Percentiles rank a stretch among this genome's conserved stretches.
Evolutionary conservation across 2,329 filamentous ascomycete species (phyloP).

Genomic region (Cercospora sp.): DNA sequence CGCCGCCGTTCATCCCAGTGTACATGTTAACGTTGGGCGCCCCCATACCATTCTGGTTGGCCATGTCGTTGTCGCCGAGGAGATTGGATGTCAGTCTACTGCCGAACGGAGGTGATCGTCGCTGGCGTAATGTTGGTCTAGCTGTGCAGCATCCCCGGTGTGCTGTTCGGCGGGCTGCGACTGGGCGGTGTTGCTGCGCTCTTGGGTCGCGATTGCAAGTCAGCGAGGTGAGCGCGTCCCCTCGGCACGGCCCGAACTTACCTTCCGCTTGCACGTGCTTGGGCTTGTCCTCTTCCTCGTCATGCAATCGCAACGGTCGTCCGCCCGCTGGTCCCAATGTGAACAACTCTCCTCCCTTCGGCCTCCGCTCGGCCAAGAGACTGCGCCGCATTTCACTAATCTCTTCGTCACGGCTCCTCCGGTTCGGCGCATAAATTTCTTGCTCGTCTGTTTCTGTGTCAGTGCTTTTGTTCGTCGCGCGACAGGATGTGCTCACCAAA

Average conservation of each 20-base stretch:
- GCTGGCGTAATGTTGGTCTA: neutral
- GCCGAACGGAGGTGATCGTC: neutral
- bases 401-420: neutral
- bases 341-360: neutral
- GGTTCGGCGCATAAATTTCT: neutral
- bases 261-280: neutral
- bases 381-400: constrained; percentile 1
- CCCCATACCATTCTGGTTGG: constrained; percentile 33
- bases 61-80: constrained; percentile 23
- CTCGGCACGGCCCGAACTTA: neutral
- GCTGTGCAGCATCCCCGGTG: neutral
- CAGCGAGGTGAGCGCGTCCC: neutral
- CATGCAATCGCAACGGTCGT: neutral
- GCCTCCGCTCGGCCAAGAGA: neutral
- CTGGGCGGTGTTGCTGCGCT: neutral
- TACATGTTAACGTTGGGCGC: constrained; percentile 33
- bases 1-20: constrained; percentile 31
- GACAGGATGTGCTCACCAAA: constrained; percentile 7
- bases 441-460: constrained; percentile 9
- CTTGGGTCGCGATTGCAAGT: neutral
- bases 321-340: constrained; percentile 8
- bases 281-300: neutral
- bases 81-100: neutral
- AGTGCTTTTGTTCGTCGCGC: neutral
- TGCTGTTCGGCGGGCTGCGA: neutral